Evolutionary conservation across 2,329 filamentous ascomycete genomes (phyloP).

Genomic region (Botrytis cinerea): DNA sequence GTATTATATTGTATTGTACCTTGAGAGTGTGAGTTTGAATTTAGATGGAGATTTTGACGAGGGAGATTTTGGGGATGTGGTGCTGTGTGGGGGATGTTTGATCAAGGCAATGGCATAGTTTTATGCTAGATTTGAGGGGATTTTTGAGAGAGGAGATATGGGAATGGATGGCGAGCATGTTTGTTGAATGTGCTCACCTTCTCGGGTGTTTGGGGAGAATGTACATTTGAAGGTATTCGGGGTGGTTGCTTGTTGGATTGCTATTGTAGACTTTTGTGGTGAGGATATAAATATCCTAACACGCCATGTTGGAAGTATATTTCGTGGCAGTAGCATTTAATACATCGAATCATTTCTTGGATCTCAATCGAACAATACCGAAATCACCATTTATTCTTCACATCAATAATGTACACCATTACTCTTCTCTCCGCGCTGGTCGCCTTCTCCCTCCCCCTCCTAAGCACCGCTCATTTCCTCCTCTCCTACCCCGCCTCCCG

Average conservation of each 20-base stretch:
- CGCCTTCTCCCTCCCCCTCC: slow-evolving; percentile 34
- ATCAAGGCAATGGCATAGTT: neutral
- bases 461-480: slow-evolving; percentile 57
- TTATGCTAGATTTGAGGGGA: neutral
- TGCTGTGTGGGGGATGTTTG: neutral
- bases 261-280: neutral
- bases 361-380: neutral
- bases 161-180: neutral
- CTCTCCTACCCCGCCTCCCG: slow-evolving; percentile 55
- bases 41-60: neutral
- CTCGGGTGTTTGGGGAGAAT: neutral
- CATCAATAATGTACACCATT: neutral
- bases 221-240: neutral
- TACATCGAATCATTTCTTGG: neutral
- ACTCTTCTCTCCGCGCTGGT: slow-evolving; percentile 42
- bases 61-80: neutral
- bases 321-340: neutral
- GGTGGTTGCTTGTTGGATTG: neutral
- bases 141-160: neutral
- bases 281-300: neutral
- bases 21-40: too few relatives aligned
- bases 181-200: neutral
- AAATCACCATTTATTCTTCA: neutral
- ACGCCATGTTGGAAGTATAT: neutral
- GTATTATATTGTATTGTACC: too few relatives aligned